Evolutionary conservation across 2,329 filamentous ascomycete species (phyloP).

Genomic region (Colletotrichum noveboracense): DNA sequence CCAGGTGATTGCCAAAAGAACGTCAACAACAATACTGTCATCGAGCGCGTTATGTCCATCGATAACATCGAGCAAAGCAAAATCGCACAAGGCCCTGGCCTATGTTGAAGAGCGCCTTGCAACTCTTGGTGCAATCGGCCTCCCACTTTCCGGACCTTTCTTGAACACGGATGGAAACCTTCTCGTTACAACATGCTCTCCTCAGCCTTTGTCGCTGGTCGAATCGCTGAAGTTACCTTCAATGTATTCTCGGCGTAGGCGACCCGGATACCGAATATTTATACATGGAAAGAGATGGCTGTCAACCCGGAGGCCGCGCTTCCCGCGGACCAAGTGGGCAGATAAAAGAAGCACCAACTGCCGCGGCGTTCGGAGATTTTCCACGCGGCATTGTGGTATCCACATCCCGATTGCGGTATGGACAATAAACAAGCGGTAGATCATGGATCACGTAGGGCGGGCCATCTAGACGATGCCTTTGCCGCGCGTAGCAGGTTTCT

Average conservation of each 20-base stretch:
- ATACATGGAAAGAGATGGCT: not conserved
- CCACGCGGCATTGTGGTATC: not conserved
- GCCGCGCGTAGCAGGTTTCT: not conserved
- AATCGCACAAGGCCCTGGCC: rapidly evolving
- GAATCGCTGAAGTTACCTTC: not conserved
- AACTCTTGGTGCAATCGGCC: not conserved
- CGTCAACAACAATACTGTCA: not conserved
- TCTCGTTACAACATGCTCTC: not conserved
- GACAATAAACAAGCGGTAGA: not conserved
- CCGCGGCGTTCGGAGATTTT: not conserved
- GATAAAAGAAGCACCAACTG: not conserved
- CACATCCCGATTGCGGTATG: not conserved
- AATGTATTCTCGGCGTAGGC: not conserved
- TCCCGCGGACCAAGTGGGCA: not conserved
- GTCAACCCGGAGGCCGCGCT: not conserved
- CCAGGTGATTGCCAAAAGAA: not conserved
- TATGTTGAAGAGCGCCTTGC: not conserved
- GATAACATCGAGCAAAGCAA: not conserved
- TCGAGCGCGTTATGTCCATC: not conserved
- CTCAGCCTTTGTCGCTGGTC: not conserved
- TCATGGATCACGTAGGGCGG: not conserved
- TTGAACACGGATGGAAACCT: not conserved
- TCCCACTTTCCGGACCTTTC: not conserved
- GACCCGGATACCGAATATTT: not conserved
- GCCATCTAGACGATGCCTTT: not conserved